These are phyloP conservation scores for Apiospora arundinis DNA, from an alignment of 2,329 filamentous ascomycete species.

Conservation along the genomic window DNA sequence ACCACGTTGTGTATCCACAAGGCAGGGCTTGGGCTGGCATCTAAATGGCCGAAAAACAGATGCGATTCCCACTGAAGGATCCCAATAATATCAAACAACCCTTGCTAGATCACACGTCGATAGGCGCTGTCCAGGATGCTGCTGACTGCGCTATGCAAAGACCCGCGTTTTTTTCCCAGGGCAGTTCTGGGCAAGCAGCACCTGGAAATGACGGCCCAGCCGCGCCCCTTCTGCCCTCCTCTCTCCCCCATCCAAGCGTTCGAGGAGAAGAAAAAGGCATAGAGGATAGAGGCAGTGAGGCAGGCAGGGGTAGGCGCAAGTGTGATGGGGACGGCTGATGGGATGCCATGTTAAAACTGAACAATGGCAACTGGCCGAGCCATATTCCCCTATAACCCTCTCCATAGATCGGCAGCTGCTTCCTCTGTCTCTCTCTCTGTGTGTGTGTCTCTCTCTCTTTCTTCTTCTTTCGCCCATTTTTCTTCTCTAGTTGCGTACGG, in stretches of 20 bases:
- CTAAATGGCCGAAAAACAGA: not conserved
- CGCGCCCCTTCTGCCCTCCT: not conserved
- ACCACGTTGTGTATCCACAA: not conserved
- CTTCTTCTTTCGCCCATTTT: not conserved
- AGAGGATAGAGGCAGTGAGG: not conserved
- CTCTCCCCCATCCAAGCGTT: slow-evolving; percentile 3
- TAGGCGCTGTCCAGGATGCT: not conserved
- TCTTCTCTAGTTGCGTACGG: not conserved
- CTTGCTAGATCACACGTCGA: not conserved
- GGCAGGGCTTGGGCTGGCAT: not conserved
- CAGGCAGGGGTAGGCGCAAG: not conserved
- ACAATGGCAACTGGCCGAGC: not conserved
- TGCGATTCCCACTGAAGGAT: not conserved
- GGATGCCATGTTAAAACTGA: not conserved
- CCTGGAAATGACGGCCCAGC: not conserved
- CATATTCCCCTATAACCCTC: not conserved
- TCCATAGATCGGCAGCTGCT: not conserved
- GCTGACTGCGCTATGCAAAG: not conserved
- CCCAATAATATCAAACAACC: not conserved
- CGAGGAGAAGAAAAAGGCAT: not conserved
- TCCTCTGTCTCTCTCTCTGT: too few species aligned
- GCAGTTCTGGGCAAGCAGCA: not conserved
- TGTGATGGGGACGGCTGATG: not conserved
- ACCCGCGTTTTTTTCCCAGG: not conserved
- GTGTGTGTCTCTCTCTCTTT: not conserved